phyloP scores from a whole-genome alignment of 305 asterid species.

The Withania somnifera region DNA sequence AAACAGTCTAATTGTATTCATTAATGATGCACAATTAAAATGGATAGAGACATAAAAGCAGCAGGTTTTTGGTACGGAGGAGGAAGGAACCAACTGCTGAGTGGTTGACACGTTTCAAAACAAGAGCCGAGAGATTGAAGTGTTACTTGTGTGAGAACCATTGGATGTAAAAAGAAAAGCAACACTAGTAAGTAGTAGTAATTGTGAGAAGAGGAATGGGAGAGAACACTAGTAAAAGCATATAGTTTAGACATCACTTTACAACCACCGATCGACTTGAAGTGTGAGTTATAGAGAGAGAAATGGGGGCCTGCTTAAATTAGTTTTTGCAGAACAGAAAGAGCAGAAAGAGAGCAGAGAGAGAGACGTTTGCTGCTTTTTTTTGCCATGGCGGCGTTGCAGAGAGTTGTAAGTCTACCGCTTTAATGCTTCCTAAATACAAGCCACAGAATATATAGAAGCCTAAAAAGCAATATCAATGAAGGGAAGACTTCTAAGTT shows the following conservation, averaged over 20 bases:
- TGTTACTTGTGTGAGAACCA: not conserved
- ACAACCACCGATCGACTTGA: not conserved
- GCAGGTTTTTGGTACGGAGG: constrained; percentile 49
- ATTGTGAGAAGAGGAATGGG: not conserved
- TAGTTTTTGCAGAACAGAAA: not conserved
- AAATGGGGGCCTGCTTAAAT: constrained; percentile 2
- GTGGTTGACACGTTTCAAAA: constrained; percentile 28
- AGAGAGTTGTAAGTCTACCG: constrained; percentile 61
- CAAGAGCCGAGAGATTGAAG: not conserved
- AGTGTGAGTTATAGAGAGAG: constrained; percentile 2
- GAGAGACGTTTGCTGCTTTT: constrained; percentile 21
- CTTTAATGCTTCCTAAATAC: constrained; percentile 41
- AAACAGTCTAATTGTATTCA: not conserved
- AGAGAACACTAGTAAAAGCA: not conserved
- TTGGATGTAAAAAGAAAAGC: not conserved
- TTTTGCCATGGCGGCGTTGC: constrained; percentile 80
- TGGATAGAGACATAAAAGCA: constrained; percentile 50
- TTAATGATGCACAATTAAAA: constrained; percentile 6
- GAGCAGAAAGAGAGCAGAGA: constrained; percentile 2
- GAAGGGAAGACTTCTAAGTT: not conserved
- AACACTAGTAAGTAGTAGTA: not conserved
- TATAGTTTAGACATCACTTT: not conserved
- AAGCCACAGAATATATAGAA: constrained; percentile 37
- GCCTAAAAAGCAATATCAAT: constrained; percentile 16
- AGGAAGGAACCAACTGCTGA: constrained; percentile 32